Percentiles rank a stretch among this genome's conserved stretches.
phyloP scores from a whole-genome alignment of 257 asterid genomes.

The Gardenia jasminoides region DNA sequence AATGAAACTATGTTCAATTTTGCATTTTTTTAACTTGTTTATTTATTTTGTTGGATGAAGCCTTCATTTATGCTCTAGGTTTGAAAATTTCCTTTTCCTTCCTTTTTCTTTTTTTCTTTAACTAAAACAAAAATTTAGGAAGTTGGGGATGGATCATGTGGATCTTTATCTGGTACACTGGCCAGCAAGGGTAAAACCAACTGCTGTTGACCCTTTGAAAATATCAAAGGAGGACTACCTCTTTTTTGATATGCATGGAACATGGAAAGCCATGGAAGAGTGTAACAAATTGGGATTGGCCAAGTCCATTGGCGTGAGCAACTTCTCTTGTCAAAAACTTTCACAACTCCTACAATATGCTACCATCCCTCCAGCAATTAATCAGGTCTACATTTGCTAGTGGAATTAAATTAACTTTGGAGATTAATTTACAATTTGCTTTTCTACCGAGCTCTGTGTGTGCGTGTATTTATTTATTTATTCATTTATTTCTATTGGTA shows the following conservation, averaged over 20 bases:
- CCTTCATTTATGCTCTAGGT: not conserved
- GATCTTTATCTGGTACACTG: constrained; percentile 59
- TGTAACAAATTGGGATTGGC: constrained; percentile 43
- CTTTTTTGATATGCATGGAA: constrained; percentile 36
- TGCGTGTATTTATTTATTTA: no score
- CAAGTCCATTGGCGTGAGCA: constrained; percentile 60
- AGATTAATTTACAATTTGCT: no score
- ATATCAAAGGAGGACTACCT: no score
- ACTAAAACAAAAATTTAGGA: no score
- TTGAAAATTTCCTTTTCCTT: no score
- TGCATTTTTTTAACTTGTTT: no score
- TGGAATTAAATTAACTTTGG: not conserved
- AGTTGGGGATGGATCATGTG: constrained; percentile 40
- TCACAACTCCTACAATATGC: constrained; percentile 29
- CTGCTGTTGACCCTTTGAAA: no score
- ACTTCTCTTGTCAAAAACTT: constrained; percentile 50
- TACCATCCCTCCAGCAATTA: constrained; percentile 49
- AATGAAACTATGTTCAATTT: no score
- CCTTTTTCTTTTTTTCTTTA: not conserved
- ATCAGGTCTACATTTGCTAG: not conserved
- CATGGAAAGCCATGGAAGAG: constrained; percentile 65
- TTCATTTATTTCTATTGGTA: no score
- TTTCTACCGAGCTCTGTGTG: no score
- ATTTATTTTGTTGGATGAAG: no score
- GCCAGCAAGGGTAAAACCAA: constrained; percentile 36